Percentiles rank a stretch among this genome's conserved stretches.
These are phyloP conservation scores for Aspergillus viridinutans DNA, from an alignment of 2,329 filamentous ascomycete species.

Conservation along the genomic window DNA sequence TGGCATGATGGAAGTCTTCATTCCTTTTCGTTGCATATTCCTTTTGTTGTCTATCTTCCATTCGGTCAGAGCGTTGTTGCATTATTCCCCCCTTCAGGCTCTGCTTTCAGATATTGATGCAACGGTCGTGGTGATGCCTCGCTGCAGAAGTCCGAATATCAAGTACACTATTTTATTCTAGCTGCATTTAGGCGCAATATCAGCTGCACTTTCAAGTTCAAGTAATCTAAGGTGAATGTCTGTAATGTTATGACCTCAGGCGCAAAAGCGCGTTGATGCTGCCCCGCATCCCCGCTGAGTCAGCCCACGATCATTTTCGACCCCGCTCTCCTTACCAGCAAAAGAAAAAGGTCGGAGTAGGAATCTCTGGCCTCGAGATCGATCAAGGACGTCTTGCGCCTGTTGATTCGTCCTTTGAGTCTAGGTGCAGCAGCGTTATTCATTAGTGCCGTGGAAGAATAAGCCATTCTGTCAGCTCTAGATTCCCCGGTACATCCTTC, in stretches of 20 bases:
- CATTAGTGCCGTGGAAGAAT: not conserved
- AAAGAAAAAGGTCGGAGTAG: not conserved
- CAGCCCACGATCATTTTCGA: not conserved
- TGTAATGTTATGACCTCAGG: not conserved
- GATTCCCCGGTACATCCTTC: not conserved
- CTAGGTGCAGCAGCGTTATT: not conserved
- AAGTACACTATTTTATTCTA: not conserved
- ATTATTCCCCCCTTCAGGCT: conserved; percentile 7
- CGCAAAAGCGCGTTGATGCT: not conserved
- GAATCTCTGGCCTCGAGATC: not conserved
- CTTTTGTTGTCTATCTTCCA: not conserved
- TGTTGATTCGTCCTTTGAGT: not conserved
- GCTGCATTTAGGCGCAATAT: not conserved
- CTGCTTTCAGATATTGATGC: not conserved
- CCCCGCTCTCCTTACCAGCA: not conserved
- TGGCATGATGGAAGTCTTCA: not conserved
- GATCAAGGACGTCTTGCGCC: not conserved
- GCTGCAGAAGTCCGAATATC: not conserved
- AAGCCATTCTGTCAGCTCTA: not conserved
- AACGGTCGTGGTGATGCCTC: not conserved
- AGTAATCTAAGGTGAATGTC: no score
- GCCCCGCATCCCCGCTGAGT: conserved; percentile 1
- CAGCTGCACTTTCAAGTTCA: not conserved
- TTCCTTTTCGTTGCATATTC: conserved; percentile 5
- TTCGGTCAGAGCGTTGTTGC: conserved; percentile 3